phyloP scores from a whole-genome alignment of 305 asterid species.

The Fraxinus baroniana region DNA sequence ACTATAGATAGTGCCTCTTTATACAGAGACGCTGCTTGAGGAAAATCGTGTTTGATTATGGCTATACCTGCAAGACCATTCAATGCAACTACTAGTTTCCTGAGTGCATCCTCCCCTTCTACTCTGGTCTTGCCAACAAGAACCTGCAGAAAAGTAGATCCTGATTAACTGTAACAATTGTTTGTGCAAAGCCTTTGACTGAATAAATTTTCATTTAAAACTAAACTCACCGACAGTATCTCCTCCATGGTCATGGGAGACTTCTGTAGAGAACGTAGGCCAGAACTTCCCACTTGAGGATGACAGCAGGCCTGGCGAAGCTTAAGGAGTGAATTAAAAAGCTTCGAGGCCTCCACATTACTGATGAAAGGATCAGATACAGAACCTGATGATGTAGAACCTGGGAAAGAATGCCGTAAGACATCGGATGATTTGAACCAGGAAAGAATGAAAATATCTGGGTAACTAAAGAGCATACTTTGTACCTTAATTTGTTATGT shows the following conservation, averaged over 20 bases:
- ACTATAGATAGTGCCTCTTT: constrained; percentile 78
- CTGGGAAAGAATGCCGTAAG: constrained; percentile 36
- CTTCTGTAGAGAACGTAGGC: constrained; percentile 84
- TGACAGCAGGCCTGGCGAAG: constrained; percentile 99
- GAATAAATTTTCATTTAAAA: constrained; percentile 19
- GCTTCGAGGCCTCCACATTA: constrained; percentile 81
- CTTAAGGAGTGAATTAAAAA: constrained; percentile 91
- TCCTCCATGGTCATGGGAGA: constrained; percentile 99
- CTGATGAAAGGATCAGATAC: constrained; percentile 59
- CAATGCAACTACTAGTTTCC: constrained; percentile 81
- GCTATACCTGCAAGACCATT: constrained; percentile 98
- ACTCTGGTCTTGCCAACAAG: constrained; percentile 88
- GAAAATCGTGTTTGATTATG: constrained; percentile 70
- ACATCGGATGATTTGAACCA: constrained; percentile 25
- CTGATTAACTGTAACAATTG: constrained; percentile 17
- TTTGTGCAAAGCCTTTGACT: constrained; percentile 10
- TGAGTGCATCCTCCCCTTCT: constrained; percentile 95
- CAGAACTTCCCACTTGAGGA: constrained; percentile 99
- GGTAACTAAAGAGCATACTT: background rate
- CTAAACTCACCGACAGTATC: constrained; percentile 70
- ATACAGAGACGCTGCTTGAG: constrained; percentile 70
- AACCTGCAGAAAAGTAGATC: constrained; percentile 56
- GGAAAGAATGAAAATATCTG: background rate
- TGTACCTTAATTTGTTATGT: constrained; percentile 17
- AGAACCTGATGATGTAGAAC: constrained; percentile 53